These are phyloP conservation scores for Vigna hirtella DNA, from an alignment of 306 rosid species.

Conservation along the genomic window DNA sequence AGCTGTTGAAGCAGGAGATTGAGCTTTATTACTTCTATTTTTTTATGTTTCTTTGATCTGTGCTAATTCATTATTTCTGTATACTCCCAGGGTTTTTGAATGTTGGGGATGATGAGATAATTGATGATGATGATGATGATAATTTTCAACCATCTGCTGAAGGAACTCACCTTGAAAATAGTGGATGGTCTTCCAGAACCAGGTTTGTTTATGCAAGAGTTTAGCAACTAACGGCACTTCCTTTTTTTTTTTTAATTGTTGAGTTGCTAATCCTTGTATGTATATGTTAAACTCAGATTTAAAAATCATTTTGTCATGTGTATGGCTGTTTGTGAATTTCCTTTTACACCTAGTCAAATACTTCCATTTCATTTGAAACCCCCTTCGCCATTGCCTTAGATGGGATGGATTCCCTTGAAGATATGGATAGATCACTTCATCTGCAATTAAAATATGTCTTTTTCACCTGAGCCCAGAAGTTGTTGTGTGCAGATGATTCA, in stretches of 20 bases:
- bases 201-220: slow-evolving; percentile 63
- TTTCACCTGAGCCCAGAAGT: neutral
- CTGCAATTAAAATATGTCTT: neutral
- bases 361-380: neutral
- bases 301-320: neutral
- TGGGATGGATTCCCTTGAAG: neutral
- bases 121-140: slow-evolving; percentile 65
- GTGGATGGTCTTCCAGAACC: slow-evolving; percentile 99
- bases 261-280: slow-evolving; percentile 11
- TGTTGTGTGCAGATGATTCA: slow-evolving; percentile 27
- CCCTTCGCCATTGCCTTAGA: neutral
- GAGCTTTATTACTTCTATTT: slow-evolving; percentile 18
- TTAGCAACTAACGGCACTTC: slow-evolving; percentile 4
- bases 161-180: slow-evolving; percentile 79
- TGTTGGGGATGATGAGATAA: slow-evolving; percentile 82
- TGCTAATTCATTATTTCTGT: slow-evolving; percentile 15
- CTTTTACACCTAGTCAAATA: neutral
- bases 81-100: slow-evolving; percentile 80
- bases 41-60: slow-evolving; percentile 31
- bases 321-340: slow-evolving; percentile 3
- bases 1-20: neutral
- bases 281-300: neutral
- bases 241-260: neutral
- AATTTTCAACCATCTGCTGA: slow-evolving; percentile 61
- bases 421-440: neutral